Conservation (phyloP, 805 yeast species). For the Candida ipomoeae region DNA sequence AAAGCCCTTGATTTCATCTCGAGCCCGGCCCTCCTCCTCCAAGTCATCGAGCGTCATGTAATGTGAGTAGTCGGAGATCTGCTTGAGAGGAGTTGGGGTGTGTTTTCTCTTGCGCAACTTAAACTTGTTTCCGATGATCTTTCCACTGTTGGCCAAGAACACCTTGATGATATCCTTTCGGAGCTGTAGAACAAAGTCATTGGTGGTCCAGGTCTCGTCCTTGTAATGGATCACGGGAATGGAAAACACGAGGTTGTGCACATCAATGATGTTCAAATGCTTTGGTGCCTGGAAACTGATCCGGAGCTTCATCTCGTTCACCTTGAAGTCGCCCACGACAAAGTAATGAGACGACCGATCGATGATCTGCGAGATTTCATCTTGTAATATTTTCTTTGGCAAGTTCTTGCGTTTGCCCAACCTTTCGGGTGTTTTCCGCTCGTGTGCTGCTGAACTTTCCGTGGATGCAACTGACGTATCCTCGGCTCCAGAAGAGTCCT, state of each 20-base stretch:
- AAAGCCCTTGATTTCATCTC: slow-evolving; percentile 1
- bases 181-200: slow-evolving; percentile 60
- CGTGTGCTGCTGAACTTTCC: background rate
- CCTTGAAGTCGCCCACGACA: slow-evolving; percentile 34
- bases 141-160: slow-evolving; percentile 64
- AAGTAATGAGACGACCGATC: slow-evolving; percentile 41
- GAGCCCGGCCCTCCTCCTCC: slow-evolving; percentile 23
- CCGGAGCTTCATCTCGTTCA: slow-evolving; percentile 40
- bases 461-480: background rate
- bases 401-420: background rate
- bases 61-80: slow-evolving; percentile 35
- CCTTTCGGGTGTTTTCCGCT: background rate
- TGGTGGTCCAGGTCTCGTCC: slow-evolving; percentile 66
- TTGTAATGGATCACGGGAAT: slow-evolving; percentile 51
- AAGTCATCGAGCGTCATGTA: slow-evolving; percentile 38
- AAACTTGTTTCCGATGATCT: slow-evolving; percentile 73
- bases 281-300: slow-evolving; percentile 79
- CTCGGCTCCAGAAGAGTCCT: slow-evolving; percentile 1
- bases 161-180: slow-evolving; percentile 61
- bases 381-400: slow-evolving; percentile 10
- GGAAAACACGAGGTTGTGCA: slow-evolving; percentile 63
- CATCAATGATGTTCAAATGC: slow-evolving; percentile 63
- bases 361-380: slow-evolving; percentile 40
- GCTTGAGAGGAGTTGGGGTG: slow-evolving; percentile 33
- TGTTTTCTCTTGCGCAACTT: slow-evolving; percentile 32